These are phyloP conservation scores for Benincasa hispida DNA, from an alignment of 306 rosid genomes.

Conservation along the genomic window DNA sequence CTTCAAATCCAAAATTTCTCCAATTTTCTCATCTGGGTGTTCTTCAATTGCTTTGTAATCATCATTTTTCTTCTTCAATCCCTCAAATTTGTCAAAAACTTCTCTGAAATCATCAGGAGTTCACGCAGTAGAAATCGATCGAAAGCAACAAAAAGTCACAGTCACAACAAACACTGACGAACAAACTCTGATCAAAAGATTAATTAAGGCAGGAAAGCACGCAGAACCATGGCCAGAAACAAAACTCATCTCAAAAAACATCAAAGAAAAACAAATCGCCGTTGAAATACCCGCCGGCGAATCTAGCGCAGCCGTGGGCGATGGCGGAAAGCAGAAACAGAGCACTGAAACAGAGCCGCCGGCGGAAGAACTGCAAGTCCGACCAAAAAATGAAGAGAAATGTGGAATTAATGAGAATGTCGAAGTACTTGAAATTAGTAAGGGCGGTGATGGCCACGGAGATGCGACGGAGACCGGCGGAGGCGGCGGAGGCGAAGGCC, in stretches of 20 bases:
- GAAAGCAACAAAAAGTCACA: slow-evolving; percentile 44
- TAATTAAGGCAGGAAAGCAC: slow-evolving; percentile 39
- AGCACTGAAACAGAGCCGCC: slow-evolving; percentile 13
- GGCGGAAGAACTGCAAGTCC: slow-evolving; percentile 19
- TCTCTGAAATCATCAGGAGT: slow-evolving; percentile 36
- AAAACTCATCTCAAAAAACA: slow-evolving; percentile 19
- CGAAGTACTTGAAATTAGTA: slow-evolving; percentile 8
- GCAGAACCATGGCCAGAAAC: slow-evolving; percentile 72
- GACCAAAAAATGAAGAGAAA: slow-evolving; percentile 12
- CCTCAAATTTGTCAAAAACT: neutral
- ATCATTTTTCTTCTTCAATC: neutral
- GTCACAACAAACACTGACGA: slow-evolving; percentile 47
- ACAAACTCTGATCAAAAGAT: slow-evolving; percentile 38
- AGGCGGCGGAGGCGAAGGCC: neutral
- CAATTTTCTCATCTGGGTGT: neutral
- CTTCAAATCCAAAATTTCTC: neutral
- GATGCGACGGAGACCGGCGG: slow-evolving; percentile 15
- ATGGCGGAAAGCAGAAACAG: slow-evolving; percentile 24
- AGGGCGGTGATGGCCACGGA: neutral
- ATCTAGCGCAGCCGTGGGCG: slow-evolving; percentile 19
- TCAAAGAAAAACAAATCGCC: slow-evolving; percentile 26
- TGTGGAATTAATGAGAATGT: neutral
- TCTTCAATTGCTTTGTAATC: neutral
- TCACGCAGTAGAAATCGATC: slow-evolving; percentile 38
- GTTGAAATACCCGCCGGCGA: slow-evolving; percentile 26